Evolutionary conservation across 345 rosid genomes (phyloP), one percentile per base, ranked within the genome.

Genomic region (Toxicodendron radicans): DNA sequence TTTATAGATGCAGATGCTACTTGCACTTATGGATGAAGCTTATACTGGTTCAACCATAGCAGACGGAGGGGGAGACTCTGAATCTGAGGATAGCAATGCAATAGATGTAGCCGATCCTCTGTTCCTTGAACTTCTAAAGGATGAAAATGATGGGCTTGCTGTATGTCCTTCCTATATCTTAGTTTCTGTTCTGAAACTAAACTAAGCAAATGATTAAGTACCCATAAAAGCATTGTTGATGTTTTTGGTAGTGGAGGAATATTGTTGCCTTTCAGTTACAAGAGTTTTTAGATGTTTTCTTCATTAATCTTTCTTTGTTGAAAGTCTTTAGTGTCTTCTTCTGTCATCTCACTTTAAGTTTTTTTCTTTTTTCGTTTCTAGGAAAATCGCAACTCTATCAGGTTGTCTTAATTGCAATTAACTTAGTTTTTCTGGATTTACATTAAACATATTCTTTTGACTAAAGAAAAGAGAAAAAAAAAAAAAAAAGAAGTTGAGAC

Each of bases 21-120:
- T 93, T 83, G 96, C 93, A 48, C 95, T 95, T 77, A 95, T 95
- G 99, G 98, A 95, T 87, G 99, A 95, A 82, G 99, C 99, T 35
- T 95, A 95, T 79, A 93, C 97, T 58, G 99, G 99, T 83, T 95
- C 98, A 65, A 91, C 94, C 75, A 90, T 95, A 13, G 97, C 87
- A 41, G 92, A 90, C 82, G 96, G 94, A 69, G 96, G 94, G 71
- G 97, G 80, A 69, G 94, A 90, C 86, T 92, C 93, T 71, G 97
- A 90, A 87, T 93, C 98, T 58, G 99, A 93, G 85, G 99, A 93
- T 69, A 85, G 80, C 86, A 90, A 79, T 72, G 73, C 87, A 11
- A 89, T 93, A 66, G 98, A 91, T 81, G 91, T 75, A 41, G 97
- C 96, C 68, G 93, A 95, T 82, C 90, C 97, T 79, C 72, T 90